These are phyloP conservation scores for Termitomyces sp. DNA, from an alignment of 768 basidiomycete species.

Conservation along the genomic window DNA sequence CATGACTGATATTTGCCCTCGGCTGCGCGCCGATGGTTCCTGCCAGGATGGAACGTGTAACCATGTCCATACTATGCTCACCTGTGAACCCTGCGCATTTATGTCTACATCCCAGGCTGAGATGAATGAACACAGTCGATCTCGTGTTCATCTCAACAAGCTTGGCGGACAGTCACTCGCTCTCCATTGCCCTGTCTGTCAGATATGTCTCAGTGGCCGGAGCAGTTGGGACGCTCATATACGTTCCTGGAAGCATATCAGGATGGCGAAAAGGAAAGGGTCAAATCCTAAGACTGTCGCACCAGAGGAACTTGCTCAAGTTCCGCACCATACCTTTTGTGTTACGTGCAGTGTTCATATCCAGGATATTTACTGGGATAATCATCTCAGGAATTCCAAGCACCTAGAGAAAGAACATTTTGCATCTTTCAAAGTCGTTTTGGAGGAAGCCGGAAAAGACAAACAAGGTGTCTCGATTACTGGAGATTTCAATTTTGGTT, in stretches of 20 bases:
- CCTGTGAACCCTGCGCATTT: constrained; percentile 17
- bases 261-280: not conserved
- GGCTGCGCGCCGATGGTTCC: constrained; percentile 11
- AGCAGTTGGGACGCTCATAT: constrained; percentile 4
- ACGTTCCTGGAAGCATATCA: constrained; percentile 4
- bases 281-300: constrained; percentile 13
- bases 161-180: constrained; percentile 4
- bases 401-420: constrained; percentile 35
- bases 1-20: constrained; percentile 13
- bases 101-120: constrained; percentile 11
- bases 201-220: constrained; percentile 1
- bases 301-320: constrained; percentile 21
- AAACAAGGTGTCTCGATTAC: constrained; percentile 44
- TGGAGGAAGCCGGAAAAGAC: constrained; percentile 51
- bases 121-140: constrained; percentile 8
- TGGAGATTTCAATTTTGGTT: constrained; percentile 43
- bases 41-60: constrained; percentile 12
- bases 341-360: constrained; percentile 22
- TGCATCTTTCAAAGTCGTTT: constrained; percentile 30
- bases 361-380: constrained; percentile 21
- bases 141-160: constrained; percentile 13
- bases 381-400: constrained; percentile 21
- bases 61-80: constrained; percentile 12
- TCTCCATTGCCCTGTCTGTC: constrained; percentile 10
- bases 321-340: constrained; percentile 18